These are phyloP conservation scores for Vaccinium corymbosum DNA, from an alignment of 148 eudicot genomes.

Conservation along the genomic window DNA sequence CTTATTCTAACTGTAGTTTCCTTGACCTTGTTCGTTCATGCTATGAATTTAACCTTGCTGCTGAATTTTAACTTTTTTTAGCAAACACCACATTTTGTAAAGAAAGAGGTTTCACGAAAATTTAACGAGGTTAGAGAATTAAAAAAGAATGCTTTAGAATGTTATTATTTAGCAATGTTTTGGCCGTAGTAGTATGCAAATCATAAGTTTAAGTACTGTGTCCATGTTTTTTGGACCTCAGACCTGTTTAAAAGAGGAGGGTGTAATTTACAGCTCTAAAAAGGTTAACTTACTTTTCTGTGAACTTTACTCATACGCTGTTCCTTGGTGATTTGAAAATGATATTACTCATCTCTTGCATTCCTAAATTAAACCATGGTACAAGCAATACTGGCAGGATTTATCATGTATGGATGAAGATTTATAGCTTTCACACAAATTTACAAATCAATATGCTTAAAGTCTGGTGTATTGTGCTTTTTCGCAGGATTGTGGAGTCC, in stretches of 20 bases:
- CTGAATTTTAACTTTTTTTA: neutral
- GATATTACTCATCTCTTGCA: neutral
- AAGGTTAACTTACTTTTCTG: neutral
- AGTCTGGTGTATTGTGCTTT: neutral
- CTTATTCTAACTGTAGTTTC: neutral
- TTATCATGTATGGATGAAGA: neutral
- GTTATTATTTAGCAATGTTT: neutral
- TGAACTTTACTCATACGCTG: neutral
- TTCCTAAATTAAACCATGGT: neutral
- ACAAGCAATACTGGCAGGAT: neutral
- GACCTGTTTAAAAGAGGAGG: neutral
- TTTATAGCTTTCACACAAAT: neutral
- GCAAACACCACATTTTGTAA: neutral
- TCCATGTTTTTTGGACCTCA: neutral
- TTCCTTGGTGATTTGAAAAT: neutral
- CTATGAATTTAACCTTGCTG: neutral
- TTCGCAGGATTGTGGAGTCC: constrained; percentile 55
- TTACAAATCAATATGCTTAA: neutral
- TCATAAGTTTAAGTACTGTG: neutral
- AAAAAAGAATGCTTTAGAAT: neutral
- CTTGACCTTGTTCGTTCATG: neutral
- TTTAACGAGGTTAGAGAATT: neutral
- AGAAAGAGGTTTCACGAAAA: neutral
- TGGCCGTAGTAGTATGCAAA: neutral
- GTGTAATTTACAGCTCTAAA: neutral